Conservation (phyloP, 495 filamentous ascomycete species). For the Astrothelium macrocarpum region DNA sequence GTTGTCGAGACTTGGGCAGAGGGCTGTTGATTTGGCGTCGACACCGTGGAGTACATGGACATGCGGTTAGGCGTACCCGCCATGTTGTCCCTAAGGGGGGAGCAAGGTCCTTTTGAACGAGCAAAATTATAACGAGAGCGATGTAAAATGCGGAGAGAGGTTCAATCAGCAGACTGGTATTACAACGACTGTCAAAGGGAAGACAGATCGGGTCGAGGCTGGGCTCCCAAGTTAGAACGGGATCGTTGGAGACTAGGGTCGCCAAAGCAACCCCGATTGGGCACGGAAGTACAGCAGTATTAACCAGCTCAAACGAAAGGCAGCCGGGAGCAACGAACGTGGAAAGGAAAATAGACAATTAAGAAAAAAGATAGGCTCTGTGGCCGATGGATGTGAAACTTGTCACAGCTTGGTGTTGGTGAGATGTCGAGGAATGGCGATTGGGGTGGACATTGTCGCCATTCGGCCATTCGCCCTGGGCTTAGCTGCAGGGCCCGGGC, state of each 20-base stretch:
- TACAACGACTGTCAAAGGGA: too few relatives aligned
- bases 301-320: conserved; percentile 9
- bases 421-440: neutral
- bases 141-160: too few relatives aligned
- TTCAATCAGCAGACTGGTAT: neutral
- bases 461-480: neutral
- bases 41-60: conserved; percentile 76
- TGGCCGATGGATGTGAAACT: neutral
- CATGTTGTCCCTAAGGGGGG: conserved; percentile 38
- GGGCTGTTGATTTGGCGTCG: conserved; percentile 50
- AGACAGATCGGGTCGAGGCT: too few relatives aligned
- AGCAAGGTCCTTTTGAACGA: neutral
- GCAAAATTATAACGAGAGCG: conserved; percentile 3
- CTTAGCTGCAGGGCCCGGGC: neutral
- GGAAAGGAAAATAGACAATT: neutral
- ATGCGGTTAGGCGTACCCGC: conserved; percentile 61
- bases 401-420: conserved; percentile 2
- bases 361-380: neutral
- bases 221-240: too few relatives aligned
- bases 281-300: neutral
- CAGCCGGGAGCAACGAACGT: conserved; percentile 5
- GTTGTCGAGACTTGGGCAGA: conserved; percentile 81
- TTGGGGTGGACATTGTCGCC: neutral
- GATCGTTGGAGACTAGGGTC: neutral
- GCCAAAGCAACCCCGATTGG: conserved; percentile 5